Base-by-base conservation (phyloP, 2,329 filamentous ascomycete species). In the Colletotrichum chlorophyti region DNA sequence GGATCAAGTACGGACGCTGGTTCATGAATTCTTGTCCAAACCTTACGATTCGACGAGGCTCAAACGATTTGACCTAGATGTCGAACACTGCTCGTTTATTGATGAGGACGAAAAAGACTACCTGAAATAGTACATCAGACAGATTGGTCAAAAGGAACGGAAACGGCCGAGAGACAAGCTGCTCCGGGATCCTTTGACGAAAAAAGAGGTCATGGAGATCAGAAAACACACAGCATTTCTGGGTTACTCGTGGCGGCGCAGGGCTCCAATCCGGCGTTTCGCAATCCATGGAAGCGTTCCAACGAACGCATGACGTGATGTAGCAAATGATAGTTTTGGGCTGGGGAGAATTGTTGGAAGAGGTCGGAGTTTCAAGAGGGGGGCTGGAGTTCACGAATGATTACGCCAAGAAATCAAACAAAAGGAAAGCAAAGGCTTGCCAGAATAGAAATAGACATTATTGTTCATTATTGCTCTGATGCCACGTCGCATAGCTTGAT, bases 131-230 rank as follows among this genome's bases (percentile, higher is more conserved):
- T 83, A 83, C 64, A 72, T 85, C 17, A 74, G 76, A 24, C 74
- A 74, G 58, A 82, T 76, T 63, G 85, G 83, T 5, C 79, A 76
- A 46, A 89, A 87, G 67, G 89, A 93, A 69, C 88, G 83, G 69
- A 95, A 91, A 72, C 77, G 93, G 61, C 87, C 94, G 0, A 82
- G 93, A n/a, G 95, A 99, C 72, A 89, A 90, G 66, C 75, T 98
- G 55, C 76, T 98, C 24, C 82, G 94, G 38, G 94, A 98, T 71
- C 82, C 81, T 23, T 74, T 78, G 8, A 83, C 89, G 6, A 88
- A 86, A 35, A 81, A 80, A 35, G 78, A 81, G 14, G 92, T 90
- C n/a, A 77, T 98, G 72, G 87, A 91, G 64, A 82, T 95, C 63
- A 84, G 95, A 58, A 96, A 94, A 74, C 84, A 83, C 70, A 90